Percentiles rank a stretch among this genome's conserved stretches.
Evolutionary conservation across 176 grass and related monocot genomes (phyloP).

Genomic region (Bothriochloa decipiens): DNA sequence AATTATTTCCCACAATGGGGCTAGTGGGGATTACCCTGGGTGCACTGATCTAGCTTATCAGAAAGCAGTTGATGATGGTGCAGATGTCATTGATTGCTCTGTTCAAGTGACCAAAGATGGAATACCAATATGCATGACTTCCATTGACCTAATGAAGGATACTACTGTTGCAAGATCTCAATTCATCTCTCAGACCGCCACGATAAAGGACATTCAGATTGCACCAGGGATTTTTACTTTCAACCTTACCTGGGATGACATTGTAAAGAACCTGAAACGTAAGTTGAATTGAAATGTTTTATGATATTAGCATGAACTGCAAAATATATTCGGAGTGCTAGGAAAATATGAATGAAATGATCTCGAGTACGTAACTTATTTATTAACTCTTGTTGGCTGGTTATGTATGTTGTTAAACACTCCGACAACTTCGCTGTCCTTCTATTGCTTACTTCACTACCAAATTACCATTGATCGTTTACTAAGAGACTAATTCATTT

Average conservation of each 20-base stretch:
- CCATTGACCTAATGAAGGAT: conserved; percentile 64
- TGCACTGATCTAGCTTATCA: conserved; percentile 94
- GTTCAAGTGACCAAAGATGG: conserved; percentile 85
- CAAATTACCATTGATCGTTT: background rate
- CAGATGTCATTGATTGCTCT: conserved; percentile 93
- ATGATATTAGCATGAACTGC: background rate
- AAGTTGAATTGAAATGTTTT: conserved; percentile 56
- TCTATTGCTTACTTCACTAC: background rate
- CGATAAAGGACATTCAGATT: conserved; percentile 66
- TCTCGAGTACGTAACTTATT: background rate
- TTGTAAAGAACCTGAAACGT: conserved; percentile 65
- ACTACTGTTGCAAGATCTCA: conserved; percentile 74
- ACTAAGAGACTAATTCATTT: conserved; percentile 35
- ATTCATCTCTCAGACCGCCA: conserved; percentile 44
- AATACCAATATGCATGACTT: conserved; percentile 78
- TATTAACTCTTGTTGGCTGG: background rate
- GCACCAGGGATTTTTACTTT: conserved; percentile 75
- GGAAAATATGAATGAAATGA: background rate
- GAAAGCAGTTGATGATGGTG: conserved; percentile 71
- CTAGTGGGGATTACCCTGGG: conserved; percentile 91
- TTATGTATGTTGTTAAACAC: conserved; percentile 21
- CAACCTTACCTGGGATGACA: conserved; percentile 94
- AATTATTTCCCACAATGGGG: conserved; percentile 91
- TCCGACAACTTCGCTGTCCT: background rate
- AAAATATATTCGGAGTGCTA: background rate